Base-by-base conservation (phyloP, 108 stramenopile species). In the Cyclotella sp. region DNA sequence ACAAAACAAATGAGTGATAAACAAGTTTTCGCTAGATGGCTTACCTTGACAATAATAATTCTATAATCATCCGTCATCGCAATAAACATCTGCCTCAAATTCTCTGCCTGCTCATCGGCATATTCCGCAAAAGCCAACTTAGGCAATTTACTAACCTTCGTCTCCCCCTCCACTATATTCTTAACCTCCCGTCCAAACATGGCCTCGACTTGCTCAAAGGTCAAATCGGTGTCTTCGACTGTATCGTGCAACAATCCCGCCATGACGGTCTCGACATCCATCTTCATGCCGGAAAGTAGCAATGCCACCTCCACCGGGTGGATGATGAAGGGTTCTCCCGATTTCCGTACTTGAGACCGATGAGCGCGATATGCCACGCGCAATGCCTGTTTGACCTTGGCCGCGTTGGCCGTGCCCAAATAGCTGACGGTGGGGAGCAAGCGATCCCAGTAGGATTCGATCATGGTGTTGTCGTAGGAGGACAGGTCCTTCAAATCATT, bases 211-310 rank as follows among this genome's bases (percentile, higher is more conserved):
- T 96, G 87, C 64, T 87, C 90, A 74, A 98, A 95, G 22, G 96
- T 93, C 53, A 98, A 73, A 30, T 92, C 91, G 0, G 98, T 98
- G 84, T 98, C 98, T 79, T 98, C 98, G 40, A 97, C 98, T 11
- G 98, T 98, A 86, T 98, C 98, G 83, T 98, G 98, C 4, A 98
- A 85, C n/a, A 98, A 77, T 6, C 96, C 98, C 41, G 98, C 94
- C 81, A 93, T 92, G 60, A 98, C 88, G 27, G 96, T 94, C 44
- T 94, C 94, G 0, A 79, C 92, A 76, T 97, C 96, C 97, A 97
- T 96, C 67, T 89, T 93, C 63, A 98, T 89, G 51, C 88, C 92
- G 26, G 93, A 86, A 49, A 98, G 76, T 28, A 97, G 75, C 54
- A 87, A 29, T 43, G 93, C 86, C 70, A 97, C 96, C 80, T 92